Conservation (phyloP, 1,139 yeast genomes). For the Keqinozyma sinolaborantium region DNA sequence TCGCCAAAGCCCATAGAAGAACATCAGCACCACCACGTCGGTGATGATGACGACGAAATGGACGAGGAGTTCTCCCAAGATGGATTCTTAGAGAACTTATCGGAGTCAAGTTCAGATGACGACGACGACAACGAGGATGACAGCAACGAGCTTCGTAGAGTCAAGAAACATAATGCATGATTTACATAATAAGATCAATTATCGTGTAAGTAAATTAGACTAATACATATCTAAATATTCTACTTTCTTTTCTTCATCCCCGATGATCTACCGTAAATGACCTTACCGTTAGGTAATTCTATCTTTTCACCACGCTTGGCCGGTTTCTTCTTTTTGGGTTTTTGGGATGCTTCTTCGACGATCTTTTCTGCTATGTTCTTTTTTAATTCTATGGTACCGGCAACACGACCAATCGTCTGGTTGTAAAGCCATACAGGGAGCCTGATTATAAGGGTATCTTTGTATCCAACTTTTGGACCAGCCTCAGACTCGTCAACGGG, state of each 20-base stretch:
- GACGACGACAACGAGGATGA: constrained; percentile 13
- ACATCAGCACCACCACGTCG: constrained; percentile 9
- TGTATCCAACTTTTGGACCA: constrained; percentile 38
- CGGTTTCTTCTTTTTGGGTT: constrained; percentile 24
- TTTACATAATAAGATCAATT: constrained; percentile 7
- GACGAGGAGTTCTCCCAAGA: constrained; percentile 16
- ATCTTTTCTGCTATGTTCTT: constrained; percentile 11
- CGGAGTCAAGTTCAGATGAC: constrained; percentile 35
- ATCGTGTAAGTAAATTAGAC: constrained; percentile 1
- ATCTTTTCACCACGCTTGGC: constrained; percentile 41
- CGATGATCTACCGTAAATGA: constrained; percentile 43
- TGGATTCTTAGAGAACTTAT: constrained; percentile 31
- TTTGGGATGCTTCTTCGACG: constrained; percentile 5
- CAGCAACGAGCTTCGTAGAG: constrained; percentile 32
- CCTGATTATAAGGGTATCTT: constrained; percentile 53
- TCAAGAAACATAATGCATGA: constrained; percentile 36
- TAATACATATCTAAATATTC: constrained; percentile 3
- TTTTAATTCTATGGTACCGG: constrained; percentile 21
- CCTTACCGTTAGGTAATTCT: constrained; percentile 60
- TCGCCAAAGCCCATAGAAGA: constrained; percentile 17
- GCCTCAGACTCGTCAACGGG: constrained; percentile 39
- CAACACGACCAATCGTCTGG: constrained; percentile 34
- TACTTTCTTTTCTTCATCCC: constrained; percentile 14
- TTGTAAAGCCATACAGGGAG: constrained; percentile 48
- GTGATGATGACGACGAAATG: constrained; percentile 23